Percentiles rank a stretch among this genome's conserved stretches.
Conservation (phyloP, 257 asterid genomes). For the Plantago ovata region DNA sequence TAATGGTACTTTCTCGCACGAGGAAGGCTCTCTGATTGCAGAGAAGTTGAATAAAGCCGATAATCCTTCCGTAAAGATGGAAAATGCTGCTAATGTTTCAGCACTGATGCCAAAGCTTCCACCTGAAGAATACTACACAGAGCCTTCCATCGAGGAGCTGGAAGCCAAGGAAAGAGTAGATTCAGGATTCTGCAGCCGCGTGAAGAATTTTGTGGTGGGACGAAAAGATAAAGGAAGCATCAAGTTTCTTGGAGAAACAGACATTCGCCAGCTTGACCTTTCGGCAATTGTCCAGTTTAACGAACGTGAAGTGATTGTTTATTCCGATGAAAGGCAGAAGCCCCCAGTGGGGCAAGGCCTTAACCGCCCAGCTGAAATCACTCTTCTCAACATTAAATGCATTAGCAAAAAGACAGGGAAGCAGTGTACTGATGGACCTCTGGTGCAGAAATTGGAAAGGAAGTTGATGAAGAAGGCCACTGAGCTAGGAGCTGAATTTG, state of each 20-base stretch:
- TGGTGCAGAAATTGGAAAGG: conserved; percentile 39
- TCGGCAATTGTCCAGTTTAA: conserved; percentile 54
- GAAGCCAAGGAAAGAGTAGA: conserved; percentile 49
- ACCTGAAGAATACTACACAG: conserved; percentile 27
- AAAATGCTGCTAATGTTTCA: conserved; percentile 9
- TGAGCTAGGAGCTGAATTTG: conserved; percentile 66
- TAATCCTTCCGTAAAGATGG: too few species aligned
- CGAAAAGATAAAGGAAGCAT: conserved; percentile 59
- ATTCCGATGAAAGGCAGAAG: conserved; percentile 53
- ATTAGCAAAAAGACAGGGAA: conserved; percentile 49
- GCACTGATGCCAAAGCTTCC: conserved; percentile 35
- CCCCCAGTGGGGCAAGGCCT: conserved; percentile 66
- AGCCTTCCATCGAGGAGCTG: conserved; percentile 25
- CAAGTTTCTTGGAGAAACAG: conserved; percentile 64
- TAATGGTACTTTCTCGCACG: too few species aligned
- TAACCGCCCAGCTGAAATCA: conserved; percentile 68
- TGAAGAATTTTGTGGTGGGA: conserved; percentile 64
- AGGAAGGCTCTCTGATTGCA: too few species aligned
- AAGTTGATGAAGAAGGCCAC: conserved; percentile 45
- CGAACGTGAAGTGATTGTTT: conserved; percentile 56
- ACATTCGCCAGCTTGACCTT: conserved; percentile 56
- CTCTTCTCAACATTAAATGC: conserved; percentile 66
- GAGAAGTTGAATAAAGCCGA: too few species aligned
- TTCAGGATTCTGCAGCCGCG: conserved; percentile 59
- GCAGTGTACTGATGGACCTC: conserved; percentile 46